phyloP scores from a whole-genome alignment of 768 basidiomycete species.

The Leccinum truebloodii region DNA sequence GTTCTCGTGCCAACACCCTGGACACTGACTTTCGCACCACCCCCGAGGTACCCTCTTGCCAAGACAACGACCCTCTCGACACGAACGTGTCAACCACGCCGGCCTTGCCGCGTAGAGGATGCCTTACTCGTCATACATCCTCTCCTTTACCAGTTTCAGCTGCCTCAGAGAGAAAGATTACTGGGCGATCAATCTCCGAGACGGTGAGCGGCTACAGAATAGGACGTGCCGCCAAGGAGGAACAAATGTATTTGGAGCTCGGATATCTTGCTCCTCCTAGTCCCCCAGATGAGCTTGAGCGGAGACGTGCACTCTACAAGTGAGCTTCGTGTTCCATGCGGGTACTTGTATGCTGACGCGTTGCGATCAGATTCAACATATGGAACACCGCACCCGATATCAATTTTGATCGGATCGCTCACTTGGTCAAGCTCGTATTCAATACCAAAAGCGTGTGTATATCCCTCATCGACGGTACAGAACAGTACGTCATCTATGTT shows the following conservation, averaged over 20 bases:
- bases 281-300: conserved; percentile 81
- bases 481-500: conserved; percentile 57
- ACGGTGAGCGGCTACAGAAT: conserved; percentile 36
- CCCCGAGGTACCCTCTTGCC: conserved; percentile 26
- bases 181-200: conserved; percentile 37
- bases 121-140: conserved; percentile 61
- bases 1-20: conserved; percentile 24
- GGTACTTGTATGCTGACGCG: conserved; percentile 3
- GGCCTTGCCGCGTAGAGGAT: conserved; percentile 51
- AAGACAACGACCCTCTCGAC: conserved; percentile 33
- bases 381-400: conserved; percentile 83
- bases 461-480: conserved; percentile 78
- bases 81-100: conserved; percentile 42
- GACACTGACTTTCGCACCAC: conserved; percentile 17
- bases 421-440: conserved; percentile 92
- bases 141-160: conserved; percentile 56
- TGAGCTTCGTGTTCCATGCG: conserved; percentile 33
- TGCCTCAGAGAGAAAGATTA: conserved; percentile 32
- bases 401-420: conserved; percentile 93
- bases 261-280: conserved; percentile 79
- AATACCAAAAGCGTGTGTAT: conserved; percentile 84
- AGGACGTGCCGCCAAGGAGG: conserved; percentile 62
- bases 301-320: conserved; percentile 85
- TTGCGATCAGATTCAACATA: conserved; percentile 75
- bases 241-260: conserved; percentile 61